Evolutionary conservation across 2,329 filamentous ascomycete species (phyloP).

Genomic region (Fusarium odoratissimum): DNA sequence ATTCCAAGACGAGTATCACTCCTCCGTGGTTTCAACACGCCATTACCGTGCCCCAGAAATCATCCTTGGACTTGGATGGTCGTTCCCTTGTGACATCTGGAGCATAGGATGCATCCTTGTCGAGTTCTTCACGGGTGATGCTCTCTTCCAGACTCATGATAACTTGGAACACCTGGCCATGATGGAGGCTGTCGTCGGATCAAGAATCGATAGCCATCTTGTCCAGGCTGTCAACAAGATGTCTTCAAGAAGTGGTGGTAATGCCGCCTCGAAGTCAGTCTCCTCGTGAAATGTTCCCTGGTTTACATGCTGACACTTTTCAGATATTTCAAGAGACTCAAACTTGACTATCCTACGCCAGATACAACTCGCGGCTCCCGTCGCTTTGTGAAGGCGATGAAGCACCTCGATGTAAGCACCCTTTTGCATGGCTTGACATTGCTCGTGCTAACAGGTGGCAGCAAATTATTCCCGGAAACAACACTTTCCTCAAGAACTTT

Average conservation of each 20-base stretch:
- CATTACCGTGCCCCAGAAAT: conserved; percentile 79
- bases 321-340: conserved; percentile 75
- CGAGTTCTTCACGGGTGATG: conserved; percentile 78
- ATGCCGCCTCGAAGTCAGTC: conserved; percentile 72
- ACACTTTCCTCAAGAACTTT: conserved; percentile 70
- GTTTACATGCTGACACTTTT: conserved; percentile 41
- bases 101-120: conserved; percentile 79
- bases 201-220: conserved; percentile 68
- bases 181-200: conserved; percentile 76
- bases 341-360: conserved; percentile 71
- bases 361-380: conserved; percentile 74
- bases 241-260: conserved; percentile 66
- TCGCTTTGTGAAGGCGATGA: conserved; percentile 79
- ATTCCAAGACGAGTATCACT: conserved; percentile 79
- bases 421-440: not conserved
- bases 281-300: not conserved
- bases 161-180: conserved; percentile 80
- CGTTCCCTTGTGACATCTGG: conserved; percentile 79
- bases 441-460: conserved; percentile 45
- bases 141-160: conserved; percentile 78
- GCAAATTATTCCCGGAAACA: conserved; percentile 73
- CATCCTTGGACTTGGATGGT: conserved; percentile 77
- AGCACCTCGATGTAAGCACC: conserved; percentile 67
- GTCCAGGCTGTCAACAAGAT: conserved; percentile 63
- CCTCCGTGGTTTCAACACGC: conserved; percentile 75